These are phyloP conservation scores for Staphylotrichum tortipilum DNA, from an alignment of 495 filamentous ascomycete species.

Conservation along the genomic window DNA sequence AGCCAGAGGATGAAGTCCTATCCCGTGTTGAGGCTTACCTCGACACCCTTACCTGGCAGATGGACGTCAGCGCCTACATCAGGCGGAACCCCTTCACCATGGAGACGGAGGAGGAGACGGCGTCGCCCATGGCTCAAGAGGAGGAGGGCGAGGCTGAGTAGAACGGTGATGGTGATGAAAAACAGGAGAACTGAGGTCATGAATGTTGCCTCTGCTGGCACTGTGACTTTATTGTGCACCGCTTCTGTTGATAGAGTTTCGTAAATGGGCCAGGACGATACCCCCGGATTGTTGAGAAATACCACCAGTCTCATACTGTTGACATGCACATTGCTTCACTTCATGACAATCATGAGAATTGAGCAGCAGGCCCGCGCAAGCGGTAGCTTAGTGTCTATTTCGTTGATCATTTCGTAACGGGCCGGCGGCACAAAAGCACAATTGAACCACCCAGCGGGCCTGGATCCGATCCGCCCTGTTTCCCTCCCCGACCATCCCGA, in stretches of 20 bases:
- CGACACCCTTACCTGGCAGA: slow-evolving; percentile 31
- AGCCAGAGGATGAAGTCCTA: slow-evolving; percentile 29
- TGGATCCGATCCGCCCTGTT: slow-evolving; percentile 14
- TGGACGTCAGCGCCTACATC: slow-evolving; percentile 42
- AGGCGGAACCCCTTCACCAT: slow-evolving; percentile 26
- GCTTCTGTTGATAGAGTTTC: no score
- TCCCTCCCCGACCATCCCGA: slow-evolving; percentile 19
- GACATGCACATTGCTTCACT: slow-evolving; percentile 8
- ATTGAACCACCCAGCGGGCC: slow-evolving; percentile 18
- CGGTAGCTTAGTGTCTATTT: slow-evolving; percentile 20
- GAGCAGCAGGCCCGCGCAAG: slow-evolving; percentile 5
- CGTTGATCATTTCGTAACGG: slow-evolving; percentile 16
- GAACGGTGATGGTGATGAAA: no score
- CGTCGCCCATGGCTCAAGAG: no score
- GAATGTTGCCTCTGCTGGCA: no score
- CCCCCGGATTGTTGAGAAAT: neutral
- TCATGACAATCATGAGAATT: no score
- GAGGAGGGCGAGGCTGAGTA: no score
- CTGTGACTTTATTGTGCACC: no score
- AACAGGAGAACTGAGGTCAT: no score
- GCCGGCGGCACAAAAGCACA: slow-evolving; percentile 20
- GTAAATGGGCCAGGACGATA: neutral
- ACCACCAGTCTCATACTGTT: neutral
- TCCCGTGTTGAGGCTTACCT: slow-evolving; percentile 43
- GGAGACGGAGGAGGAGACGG: neutral